Base-by-base conservation (phyloP, 345 rosid species). In the Excoecaria cochinchinensis region DNA sequence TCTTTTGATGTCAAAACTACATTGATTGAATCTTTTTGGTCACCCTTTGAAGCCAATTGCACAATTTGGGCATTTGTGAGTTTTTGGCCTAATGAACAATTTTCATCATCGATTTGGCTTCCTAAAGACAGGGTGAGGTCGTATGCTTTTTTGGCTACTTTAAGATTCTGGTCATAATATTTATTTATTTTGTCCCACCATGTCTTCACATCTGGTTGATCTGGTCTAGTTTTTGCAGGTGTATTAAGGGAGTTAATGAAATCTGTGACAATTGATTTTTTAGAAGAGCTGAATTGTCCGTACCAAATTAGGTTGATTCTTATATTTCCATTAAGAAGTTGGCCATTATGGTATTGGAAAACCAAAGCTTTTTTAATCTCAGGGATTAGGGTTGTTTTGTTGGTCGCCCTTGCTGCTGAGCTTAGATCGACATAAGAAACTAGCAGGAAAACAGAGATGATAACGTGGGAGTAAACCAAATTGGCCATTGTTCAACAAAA, bases 241-340 rank as follows among this genome's bases (percentile, higher is more conserved):
- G 48, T 39, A 16, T 76, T 17, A 24, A 78, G 67, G 40, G 81
- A 78, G 4, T 55, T 25, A 0, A 78, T 16, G 31, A 78, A 78
- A 67, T 78, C 81, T 4, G 70, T 25, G 17, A 78, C 77, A 46
- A 78, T 50, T 19, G 81, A 77, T 5, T 72, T 62, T 73, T 78
- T 74, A 21, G 77, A 57, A 51, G 74, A 60, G 31, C 38, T 68
- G 60, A 78, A 78, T 13, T 42, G 39, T 53, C 81, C 77, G 31
- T 78, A 68, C 77, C 81, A 68, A 0, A 78, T 78, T 38, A 78
- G 46, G 39, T 73, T 78, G 39, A 78, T 13, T 0, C 68, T 48
- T 11, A 73, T 60, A 21, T 67, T 50, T 17, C 77, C 77, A 15
- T 25, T 50, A 0, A 73, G 74, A 52, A 78, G 77, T 0, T 63